Percentiles rank a stretch among this genome's conserved stretches.
Evolutionary conservation across 306 rosid species (phyloP).

Genomic region (barrel medic (Medicago truncatula)): DNA sequence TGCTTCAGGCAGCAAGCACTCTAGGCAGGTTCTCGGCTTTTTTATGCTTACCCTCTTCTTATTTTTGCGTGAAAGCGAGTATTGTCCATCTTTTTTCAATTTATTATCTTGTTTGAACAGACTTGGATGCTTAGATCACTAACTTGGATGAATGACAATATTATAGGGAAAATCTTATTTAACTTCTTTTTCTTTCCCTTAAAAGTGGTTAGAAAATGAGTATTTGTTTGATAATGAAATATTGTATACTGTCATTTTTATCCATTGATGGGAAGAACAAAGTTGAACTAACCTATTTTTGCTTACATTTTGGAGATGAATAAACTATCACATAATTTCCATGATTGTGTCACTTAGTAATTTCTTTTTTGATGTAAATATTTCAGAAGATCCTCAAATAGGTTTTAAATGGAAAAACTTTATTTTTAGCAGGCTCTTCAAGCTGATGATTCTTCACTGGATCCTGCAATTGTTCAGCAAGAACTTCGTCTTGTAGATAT

Average conservation of each 20-base stretch:
- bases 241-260: constrained; percentile 15
- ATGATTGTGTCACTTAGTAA: constrained; percentile 17
- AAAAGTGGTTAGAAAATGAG: background rate
- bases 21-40: constrained; percentile 94
- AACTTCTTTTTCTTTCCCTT: background rate
- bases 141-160: constrained; percentile 3
- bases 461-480: constrained; percentile 67
- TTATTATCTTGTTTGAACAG: constrained; percentile 19
- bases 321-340: constrained; percentile 35
- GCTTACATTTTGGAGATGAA: constrained; percentile 27
- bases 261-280: constrained; percentile 5
- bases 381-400: constrained; percentile 12
- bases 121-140: constrained; percentile 16
- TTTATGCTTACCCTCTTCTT: constrained; percentile 33
- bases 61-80: constrained; percentile 1
- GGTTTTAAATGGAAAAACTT: constrained; percentile 10
- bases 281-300: constrained; percentile 35
- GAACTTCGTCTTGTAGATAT: constrained; percentile 94
- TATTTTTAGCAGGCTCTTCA: constrained; percentile 61
- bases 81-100: constrained; percentile 32
- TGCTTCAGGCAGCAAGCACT: constrained; percentile 82
- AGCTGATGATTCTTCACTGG: constrained; percentile 52
- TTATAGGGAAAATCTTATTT: constrained; percentile 1
- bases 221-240: constrained; percentile 27
- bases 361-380: constrained; percentile 8